phyloP scores from a whole-genome alignment of 495 filamentous ascomycete genomes.

The Cryomyces minteri region DNA sequence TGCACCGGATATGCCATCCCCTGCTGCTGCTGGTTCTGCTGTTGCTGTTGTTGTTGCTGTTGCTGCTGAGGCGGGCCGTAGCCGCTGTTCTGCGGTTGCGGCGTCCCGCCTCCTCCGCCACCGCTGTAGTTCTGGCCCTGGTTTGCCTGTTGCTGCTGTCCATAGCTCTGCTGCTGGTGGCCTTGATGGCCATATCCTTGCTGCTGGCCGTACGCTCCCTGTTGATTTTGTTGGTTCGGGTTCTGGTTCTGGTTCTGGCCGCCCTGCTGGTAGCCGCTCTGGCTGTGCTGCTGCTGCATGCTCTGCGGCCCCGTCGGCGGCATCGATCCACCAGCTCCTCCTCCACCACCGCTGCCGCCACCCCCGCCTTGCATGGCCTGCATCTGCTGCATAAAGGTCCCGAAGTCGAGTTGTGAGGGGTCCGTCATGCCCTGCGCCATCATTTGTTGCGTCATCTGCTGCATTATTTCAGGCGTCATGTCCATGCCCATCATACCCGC shows the following conservation, averaged over 20 bases:
- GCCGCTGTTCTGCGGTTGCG: too few relatives aligned
- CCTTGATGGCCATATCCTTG: not conserved
- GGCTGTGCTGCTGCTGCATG: too few relatives aligned
- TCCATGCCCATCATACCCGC: conserved; percentile 38
- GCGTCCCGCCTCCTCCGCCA: too few relatives aligned
- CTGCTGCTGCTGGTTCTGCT: too few relatives aligned
- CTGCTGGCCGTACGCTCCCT: not conserved
- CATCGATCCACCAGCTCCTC: not conserved
- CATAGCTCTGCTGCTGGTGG: too few relatives aligned
- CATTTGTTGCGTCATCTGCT: conserved; percentile 61
- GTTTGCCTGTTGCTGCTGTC: too few relatives aligned
- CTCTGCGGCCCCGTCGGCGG: not conserved
- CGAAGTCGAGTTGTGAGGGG: conserved; percentile 51
- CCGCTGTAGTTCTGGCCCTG: too few relatives aligned
- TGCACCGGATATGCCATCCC: too few relatives aligned
- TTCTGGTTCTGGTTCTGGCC: too few relatives aligned
- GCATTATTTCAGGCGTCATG: conserved; percentile 36
- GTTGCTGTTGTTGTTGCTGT: not conserved
- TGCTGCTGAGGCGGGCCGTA: not conserved
- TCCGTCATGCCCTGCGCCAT: conserved; percentile 59
- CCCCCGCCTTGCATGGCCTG: not conserved
- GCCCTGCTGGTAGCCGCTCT: too few relatives aligned
- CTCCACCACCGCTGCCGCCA: not conserved
- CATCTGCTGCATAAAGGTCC: conserved; percentile 15
- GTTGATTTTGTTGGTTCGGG: not conserved